These are phyloP conservation scores for Penicillium rolfsii DNA, from an alignment of 2,329 filamentous ascomycete genomes.

Conservation along the genomic window DNA sequence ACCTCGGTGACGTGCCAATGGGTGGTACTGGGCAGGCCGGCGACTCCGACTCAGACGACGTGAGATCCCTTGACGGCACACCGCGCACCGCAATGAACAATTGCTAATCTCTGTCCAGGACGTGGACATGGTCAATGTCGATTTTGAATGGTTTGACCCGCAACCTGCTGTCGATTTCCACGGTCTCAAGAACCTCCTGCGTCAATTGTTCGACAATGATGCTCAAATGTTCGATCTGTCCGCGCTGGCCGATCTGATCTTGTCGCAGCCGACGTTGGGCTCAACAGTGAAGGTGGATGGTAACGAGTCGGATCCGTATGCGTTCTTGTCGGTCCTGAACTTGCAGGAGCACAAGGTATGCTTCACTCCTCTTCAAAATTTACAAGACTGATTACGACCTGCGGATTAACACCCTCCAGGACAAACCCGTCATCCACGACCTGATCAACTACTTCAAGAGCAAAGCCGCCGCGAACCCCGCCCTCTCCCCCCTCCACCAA, in stretches of 20 bases:
- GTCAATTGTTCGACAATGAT: slow-evolving; percentile 91
- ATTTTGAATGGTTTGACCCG: slow-evolving; percentile 99
- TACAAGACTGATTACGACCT: background rate
- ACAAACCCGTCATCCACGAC: slow-evolving; percentile 71
- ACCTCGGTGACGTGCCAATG: slow-evolving; percentile 51
- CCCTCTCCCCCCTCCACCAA: slow-evolving; percentile 60
- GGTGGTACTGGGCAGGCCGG: slow-evolving; percentile 44
- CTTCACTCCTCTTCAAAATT: too few species aligned
- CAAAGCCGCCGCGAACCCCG: slow-evolving; percentile 56
- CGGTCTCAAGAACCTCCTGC: slow-evolving; percentile 84
- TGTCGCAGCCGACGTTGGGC: slow-evolving; percentile 83
- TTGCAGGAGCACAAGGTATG: slow-evolving; percentile 69
- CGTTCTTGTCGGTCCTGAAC: slow-evolving; percentile 87
- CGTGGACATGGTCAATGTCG: slow-evolving; percentile 88
- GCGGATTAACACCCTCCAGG: slow-evolving; percentile 42
- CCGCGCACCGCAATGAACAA: slow-evolving; percentile 2
- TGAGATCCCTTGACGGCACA: slow-evolving; percentile 23
- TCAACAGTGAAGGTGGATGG: slow-evolving; percentile 98
- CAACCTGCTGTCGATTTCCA: slow-evolving; percentile 90
- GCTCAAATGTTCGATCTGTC: slow-evolving; percentile 84
- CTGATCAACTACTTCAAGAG: slow-evolving; percentile 71
- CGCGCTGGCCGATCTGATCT: slow-evolving; percentile 79
- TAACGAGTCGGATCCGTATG: slow-evolving; percentile 88
- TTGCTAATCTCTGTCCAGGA: slow-evolving; percentile 59
- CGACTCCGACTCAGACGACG: slow-evolving; percentile 48